Conservation (phyloP, 208 protist species). For the Leishmania lainsoni region DNA sequence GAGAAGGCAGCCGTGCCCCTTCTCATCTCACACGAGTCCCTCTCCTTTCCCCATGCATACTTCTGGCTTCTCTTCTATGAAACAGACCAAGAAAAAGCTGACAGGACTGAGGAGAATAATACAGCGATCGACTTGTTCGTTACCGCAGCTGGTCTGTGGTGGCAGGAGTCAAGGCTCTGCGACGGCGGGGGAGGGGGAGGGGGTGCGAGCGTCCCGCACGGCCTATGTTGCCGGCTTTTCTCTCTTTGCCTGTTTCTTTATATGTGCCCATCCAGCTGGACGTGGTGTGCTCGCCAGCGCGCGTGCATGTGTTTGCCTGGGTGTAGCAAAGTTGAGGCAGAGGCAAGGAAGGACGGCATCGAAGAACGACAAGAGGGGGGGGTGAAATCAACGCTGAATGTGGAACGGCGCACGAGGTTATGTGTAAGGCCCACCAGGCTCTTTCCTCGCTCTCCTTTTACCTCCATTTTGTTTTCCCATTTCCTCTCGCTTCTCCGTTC, state of each 20-base stretch:
- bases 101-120: too few species aligned
- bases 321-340: not conserved
- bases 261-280: not conserved
- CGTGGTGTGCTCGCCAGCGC: not conserved
- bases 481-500: not conserved
- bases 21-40: too few species aligned
- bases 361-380: not conserved
- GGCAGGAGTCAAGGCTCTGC: too few species aligned
- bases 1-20: not conserved
- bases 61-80: not conserved
- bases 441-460: not conserved
- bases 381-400: not conserved
- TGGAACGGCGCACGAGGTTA: not conserved
- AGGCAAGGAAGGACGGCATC: not conserved
- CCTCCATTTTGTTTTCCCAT: not conserved
- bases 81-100: too few species aligned
- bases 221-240: not conserved
- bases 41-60: not conserved
- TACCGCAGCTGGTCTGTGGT: too few species aligned
- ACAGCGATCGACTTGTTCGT: too few species aligned
- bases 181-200: not conserved
- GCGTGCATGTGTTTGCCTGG: constrained; percentile 3
- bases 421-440: not conserved
- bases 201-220: not conserved
- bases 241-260: not conserved